Conservation (phyloP, 192 early-diverging fungal genomes). For the Coemansia sp. region DNA sequence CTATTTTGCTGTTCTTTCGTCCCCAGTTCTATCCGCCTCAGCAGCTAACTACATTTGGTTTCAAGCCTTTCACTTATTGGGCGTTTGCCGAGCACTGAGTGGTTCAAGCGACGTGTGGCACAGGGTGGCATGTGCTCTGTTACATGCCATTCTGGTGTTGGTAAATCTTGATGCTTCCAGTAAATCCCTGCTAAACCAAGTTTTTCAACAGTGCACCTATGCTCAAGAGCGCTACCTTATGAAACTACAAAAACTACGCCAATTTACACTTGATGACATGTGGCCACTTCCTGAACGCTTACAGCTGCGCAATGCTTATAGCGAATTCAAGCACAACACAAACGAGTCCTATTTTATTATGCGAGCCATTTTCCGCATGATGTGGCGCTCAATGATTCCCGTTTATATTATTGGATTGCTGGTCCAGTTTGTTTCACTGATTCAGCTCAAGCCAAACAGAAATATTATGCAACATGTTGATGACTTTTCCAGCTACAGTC, state of each 20-base stretch:
- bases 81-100: background rate
- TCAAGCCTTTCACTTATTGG: background rate
- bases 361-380: constrained; percentile 29
- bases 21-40: background rate
- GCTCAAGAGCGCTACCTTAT: constrained; percentile 20
- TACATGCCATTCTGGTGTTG: background rate
- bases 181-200: background rate
- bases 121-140: background rate
- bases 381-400: constrained; percentile 36
- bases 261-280: constrained; percentile 25
- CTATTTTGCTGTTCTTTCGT: background rate
- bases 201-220: background rate
- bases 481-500: background rate
- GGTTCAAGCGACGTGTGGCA: background rate
- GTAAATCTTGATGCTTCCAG: background rate
- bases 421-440: background rate
- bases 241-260: background rate
- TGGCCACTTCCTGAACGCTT: constrained; percentile 3
- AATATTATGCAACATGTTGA: constrained; percentile 29
- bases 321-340: constrained; percentile 24
- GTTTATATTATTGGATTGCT: constrained; percentile 19
- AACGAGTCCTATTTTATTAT: constrained; percentile 35
- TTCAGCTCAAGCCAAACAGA: constrained; percentile 1
- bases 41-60: background rate
- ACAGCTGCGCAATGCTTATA: constrained; percentile 1